These are phyloP conservation scores for Globisporangium spiculum DNA, from an alignment of 352 stramenopile species.

Conservation along the genomic window DNA sequence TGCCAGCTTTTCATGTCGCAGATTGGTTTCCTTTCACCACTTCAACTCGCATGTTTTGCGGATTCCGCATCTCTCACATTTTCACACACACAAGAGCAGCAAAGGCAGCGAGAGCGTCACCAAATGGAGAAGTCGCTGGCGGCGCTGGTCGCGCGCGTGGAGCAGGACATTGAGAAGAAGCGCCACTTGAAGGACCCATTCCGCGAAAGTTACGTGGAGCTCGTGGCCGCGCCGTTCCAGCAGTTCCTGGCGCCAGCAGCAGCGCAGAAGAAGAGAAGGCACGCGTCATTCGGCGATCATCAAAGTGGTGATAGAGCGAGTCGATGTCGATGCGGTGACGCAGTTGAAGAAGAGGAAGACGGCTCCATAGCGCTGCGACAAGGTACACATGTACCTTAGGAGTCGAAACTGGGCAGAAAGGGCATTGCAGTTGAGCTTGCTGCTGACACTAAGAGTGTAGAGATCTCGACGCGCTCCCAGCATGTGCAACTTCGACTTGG, in stretches of 20 bases:
- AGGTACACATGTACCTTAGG: not conserved
- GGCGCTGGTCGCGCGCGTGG: slow-evolving; percentile 16
- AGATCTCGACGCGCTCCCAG: slow-evolving; percentile 16
- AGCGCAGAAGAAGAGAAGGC: not conserved
- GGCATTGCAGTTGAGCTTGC: not conserved
- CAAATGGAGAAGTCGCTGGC: not conserved
- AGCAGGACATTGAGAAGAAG: slow-evolving; percentile 40
- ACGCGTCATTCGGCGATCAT: not conserved
- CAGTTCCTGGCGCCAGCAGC: not conserved
- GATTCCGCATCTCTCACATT: slow-evolving; percentile 1
- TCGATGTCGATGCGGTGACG: not conserved
- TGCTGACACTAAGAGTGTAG: not conserved
- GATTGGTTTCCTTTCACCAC: not conserved
- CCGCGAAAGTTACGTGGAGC: slow-evolving; percentile 26
- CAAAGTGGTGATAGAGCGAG: not conserved
- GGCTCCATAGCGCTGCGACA: not conserved
- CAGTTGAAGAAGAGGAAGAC: not conserved
- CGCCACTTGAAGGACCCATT: slow-evolving; percentile 37
- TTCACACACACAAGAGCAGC: not conserved
- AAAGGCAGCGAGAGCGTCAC: not conserved
- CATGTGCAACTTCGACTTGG: slow-evolving; percentile 13
- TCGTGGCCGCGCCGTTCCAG: slow-evolving; percentile 31
- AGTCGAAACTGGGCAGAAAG: not conserved
- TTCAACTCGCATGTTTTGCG: not conserved
- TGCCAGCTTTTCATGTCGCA: not conserved